phyloP scores from a whole-genome alignment of 2,329 filamentous ascomycete genomes.

The Aspergillus oerlinghausenensis region DNA sequence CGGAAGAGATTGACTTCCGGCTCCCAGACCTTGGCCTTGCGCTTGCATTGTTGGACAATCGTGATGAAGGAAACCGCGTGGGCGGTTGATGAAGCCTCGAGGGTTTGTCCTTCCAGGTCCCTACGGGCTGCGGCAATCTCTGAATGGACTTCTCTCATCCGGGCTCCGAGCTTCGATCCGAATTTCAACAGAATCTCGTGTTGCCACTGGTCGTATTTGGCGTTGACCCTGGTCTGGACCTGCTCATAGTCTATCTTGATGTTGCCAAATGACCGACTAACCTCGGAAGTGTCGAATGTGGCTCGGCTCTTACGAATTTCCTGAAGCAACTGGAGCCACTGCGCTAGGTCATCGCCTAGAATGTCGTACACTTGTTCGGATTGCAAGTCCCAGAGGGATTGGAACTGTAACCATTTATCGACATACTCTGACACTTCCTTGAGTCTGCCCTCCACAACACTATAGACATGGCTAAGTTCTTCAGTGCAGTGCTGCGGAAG shows the following conservation, averaged over 20 bases:
- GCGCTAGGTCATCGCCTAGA: constrained; percentile 82
- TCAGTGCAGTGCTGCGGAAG: constrained; percentile 79
- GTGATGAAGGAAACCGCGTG: constrained; percentile 99
- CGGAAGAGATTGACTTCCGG: constrained; percentile 95
- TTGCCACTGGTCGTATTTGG: constrained; percentile 99
- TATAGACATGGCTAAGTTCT: constrained; percentile 74
- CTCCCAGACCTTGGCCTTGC: constrained; percentile 88
- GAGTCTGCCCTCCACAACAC: constrained; percentile 76
- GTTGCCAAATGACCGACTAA: constrained; percentile 87
- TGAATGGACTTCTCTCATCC: constrained; percentile 86
- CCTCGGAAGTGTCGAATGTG: constrained; percentile 96
- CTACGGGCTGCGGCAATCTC: constrained; percentile 87
- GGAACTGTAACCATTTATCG: constrained; percentile 97
- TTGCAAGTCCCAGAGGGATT: constrained; percentile 96
- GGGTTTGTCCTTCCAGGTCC: constrained; percentile 84
- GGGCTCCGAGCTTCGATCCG: constrained; percentile 77
- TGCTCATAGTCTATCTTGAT: constrained; percentile 97
- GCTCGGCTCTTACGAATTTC: constrained; percentile 93
- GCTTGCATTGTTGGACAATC: constrained; percentile 91
- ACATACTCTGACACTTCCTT: constrained; percentile 78
- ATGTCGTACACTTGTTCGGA: constrained; percentile 92
- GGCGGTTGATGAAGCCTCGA: constrained; percentile 91
- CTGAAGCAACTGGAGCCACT: constrained; percentile 93
- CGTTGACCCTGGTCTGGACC: constrained; percentile 96
- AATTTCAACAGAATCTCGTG: constrained; percentile 95